phyloP scores from a whole-genome alignment of 805 yeast species.

The Dipodascopsis tothii region DNA sequence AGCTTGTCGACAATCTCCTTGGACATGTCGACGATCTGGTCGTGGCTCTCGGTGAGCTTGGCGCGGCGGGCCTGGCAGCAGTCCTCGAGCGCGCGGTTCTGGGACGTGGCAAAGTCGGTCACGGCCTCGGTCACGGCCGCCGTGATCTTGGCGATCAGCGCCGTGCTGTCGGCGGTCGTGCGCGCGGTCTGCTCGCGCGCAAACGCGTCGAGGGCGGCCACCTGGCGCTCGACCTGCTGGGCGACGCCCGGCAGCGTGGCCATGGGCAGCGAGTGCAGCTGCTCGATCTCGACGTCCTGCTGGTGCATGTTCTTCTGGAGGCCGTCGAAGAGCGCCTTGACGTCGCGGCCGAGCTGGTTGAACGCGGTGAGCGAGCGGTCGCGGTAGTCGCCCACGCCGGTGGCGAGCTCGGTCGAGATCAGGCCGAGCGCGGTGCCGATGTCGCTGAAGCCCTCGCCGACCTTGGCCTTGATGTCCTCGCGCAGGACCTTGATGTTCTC shows the following conservation, averaged over 20 bases:
- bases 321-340: conserved; percentile 23
- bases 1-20: conserved; percentile 15
- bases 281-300: conserved; percentile 21
- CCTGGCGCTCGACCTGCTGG: conserved; percentile 3
- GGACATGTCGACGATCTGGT: conserved; percentile 14
- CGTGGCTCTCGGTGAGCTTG: conserved; percentile 11
- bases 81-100: conserved; percentile 1
- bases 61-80: conserved; percentile 3
- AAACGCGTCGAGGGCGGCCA: conserved; percentile 1
- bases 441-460: conserved; percentile 21
- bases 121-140: conserved; percentile 3
- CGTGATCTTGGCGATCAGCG: conserved; percentile 12
- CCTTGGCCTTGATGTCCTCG: conserved; percentile 23
- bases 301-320: conserved; percentile 17
- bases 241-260: conserved; percentile 11
- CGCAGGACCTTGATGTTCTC: conserved; percentile 20
- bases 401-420: conserved; percentile 18
- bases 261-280: conserved; percentile 13
- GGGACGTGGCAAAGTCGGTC: conserved; percentile 4
- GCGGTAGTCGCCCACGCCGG: conserved; percentile 17
- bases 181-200: conserved; percentile 12
- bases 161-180: conserved; percentile 10
- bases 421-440: conserved; percentile 19
- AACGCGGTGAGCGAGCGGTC: conserved; percentile 18
- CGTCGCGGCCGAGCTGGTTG: conserved; percentile 23